Percentiles rank a stretch among this genome's conserved stretches.
Evolutionary conservation across 2,329 filamentous ascomycete genomes (phyloP).

Genomic region (Colletotrichum graminicola): DNA sequence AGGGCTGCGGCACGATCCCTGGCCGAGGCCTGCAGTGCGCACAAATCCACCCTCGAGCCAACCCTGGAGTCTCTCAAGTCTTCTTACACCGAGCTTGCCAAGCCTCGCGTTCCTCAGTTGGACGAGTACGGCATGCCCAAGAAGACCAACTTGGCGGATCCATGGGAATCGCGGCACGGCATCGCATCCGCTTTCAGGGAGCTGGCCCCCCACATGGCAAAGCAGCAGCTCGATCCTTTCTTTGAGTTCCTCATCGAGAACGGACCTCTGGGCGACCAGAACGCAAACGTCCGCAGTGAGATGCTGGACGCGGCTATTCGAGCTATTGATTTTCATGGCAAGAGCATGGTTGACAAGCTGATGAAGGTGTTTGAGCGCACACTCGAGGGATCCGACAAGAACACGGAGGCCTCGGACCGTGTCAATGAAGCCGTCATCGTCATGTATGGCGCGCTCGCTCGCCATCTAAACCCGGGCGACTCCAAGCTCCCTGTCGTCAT

Average conservation of each 20-base stretch:
- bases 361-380: conserved; percentile 94
- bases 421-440: conserved; percentile 98
- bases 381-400: conserved; percentile 86
- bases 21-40: conserved; percentile 76
- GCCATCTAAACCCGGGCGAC: conserved; percentile 88
- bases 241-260: conserved; percentile 87
- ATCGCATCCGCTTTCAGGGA: conserved; percentile 90
- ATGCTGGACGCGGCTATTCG: conserved; percentile 92
- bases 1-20: conserved; percentile 86
- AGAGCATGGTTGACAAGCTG: conserved; percentile 84
- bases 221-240: conserved; percentile 79
- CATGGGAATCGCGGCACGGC: conserved; percentile 92
- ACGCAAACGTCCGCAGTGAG: conserved; percentile 80
- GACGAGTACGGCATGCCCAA: conserved; percentile 96
- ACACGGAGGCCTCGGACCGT: conserved; percentile 84
- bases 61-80: conserved; percentile 75
- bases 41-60: conserved; percentile 69
- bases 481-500: conserved; percentile 89
- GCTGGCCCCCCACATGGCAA: conserved; percentile 77
- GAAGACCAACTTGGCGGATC: conserved; percentile 88
- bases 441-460: conserved; percentile 92
- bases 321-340: conserved; percentile 85
- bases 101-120: conserved; percentile 84
- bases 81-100: conserved; percentile 82
- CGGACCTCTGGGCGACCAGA: conserved; percentile 88